Base-by-base conservation (phyloP, 306 rosid genomes). In the Trifolium subterraneum region DNA sequence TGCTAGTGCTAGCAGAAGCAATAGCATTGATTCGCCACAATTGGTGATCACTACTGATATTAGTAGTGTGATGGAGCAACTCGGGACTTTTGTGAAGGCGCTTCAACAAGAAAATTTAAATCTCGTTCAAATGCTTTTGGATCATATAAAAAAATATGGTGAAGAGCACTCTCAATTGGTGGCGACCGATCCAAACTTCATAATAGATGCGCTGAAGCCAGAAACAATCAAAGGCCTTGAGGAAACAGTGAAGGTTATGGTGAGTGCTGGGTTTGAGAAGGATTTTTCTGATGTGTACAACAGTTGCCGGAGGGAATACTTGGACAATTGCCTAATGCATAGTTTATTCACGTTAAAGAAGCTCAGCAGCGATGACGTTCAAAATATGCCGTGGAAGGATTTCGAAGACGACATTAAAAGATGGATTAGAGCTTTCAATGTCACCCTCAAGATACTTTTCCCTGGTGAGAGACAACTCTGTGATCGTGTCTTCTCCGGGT, bases 381-480 rank as follows among this genome's bases (percentile, higher is more conserved):
- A 90, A 82, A 90, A 87, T 82, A 83, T 86, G 90, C 74, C 83
- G 14, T 94, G 96, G 99, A 90, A 74, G 42, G 92, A 84, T 25
- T 88, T 94, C 9, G 95, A 90, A 74, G 96, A 87, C 70, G 90
- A 92, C 52, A 91, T 94, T 60, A 95, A 88, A 10, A 87, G 82
- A 35, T 94, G 99, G 99, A 90, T 83, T 35, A 90, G 88, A 55
- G 86, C 93, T 27, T 75, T 83, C 7, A 90, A 86, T 25, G 88
- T 94, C 11, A 60, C 96, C 27, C 82, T 94, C 14, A 85, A 85
- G 59, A 85, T 94, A 64, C 87, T 94, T n/a, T 94, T 88, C 62
- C 97, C 97, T 1, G 86, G 96, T 56, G 99, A 94, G 73, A 85
- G 94, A 0, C 77, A 92, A 18, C 90, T 94, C 68, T 89, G 94